Evolutionary conservation across 140 eudicot genomes (phyloP), one percentile per base, ranked within the genome.

Genomic region (Anethum foeniculum): DNA sequence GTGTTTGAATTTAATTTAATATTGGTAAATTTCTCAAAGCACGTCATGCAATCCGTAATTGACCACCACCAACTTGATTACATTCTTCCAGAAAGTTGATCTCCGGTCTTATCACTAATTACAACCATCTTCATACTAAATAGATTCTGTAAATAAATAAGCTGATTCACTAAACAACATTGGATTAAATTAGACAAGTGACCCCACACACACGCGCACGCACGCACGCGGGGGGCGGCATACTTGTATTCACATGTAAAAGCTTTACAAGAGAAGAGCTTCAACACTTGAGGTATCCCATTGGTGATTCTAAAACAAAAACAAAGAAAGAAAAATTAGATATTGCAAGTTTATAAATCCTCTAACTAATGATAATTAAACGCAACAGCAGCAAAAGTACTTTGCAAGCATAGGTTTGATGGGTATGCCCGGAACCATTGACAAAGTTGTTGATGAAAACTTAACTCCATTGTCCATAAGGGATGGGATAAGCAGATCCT

Each of bases 351-450:
- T 75, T 71, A 27, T 32, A 21, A 46, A 83, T 77, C 25, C 32
- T 64, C 18, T 18, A 38, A 76, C 77, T 30, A 79, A 23, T 10
- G 36, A 12, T 41, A 78, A 71, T 14, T 62, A 36, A 36, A 38
- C 78, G 76, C 69, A 73, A 51, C 71, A 76, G n/a, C 62, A 77
- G 71, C 19, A 9, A 39, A 82, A 47, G 77, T 92, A 95, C 99
- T 95, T 90, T 19, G 99, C 99, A 82, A 95, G 96, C 97, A 95
- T 95, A 84, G 99, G 99, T 85, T 91, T 95, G 79, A 95, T 92
- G 46, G 99, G 97, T 88, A 87, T 85, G 84, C 99, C 97, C 28
- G 99, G 99, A 88, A 88, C 92, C 97, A 95, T 89, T 16, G 93
- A 84, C 83, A 92, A 83, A 62, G 90, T 88, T 62, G 87, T 81